Evolutionary conservation across 371 early-diverging fungal genomes (phyloP).

Genomic region (Mortierella sp.): DNA sequence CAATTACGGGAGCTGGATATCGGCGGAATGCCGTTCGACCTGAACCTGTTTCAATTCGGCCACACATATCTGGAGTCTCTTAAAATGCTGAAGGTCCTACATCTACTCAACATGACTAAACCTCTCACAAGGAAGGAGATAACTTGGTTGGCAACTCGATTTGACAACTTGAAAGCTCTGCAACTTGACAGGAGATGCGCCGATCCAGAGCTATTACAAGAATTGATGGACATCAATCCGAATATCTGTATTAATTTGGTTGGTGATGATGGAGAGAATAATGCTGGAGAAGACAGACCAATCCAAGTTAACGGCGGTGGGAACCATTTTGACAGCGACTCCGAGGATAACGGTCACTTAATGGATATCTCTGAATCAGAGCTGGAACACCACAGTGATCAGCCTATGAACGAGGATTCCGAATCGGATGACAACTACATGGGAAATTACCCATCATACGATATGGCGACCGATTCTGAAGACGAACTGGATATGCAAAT

Average conservation of each 20-base stretch:
- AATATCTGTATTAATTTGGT: background rate
- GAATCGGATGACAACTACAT: background rate
- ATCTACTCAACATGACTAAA: background rate
- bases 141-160: constrained; percentile 22
- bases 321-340: background rate
- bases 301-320: background rate
- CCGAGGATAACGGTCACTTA: background rate
- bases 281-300: background rate
- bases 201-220: background rate
- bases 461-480: background rate
- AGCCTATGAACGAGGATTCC: background rate
- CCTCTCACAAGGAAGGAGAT: constrained; percentile 3
- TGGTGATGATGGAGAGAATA: background rate
- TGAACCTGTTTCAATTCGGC: background rate
- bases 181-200: background rate
- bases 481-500: background rate
- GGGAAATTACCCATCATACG: background rate
- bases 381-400: background rate
- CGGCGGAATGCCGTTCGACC: constrained; percentile 1
- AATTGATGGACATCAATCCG: constrained; percentile 12
- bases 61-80: constrained; percentile 4
- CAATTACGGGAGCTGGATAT: constrained; percentile 16
- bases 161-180: constrained; percentile 9
- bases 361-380: background rate
- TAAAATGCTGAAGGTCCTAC: background rate